These are phyloP conservation scores for Stephania japonica DNA, from an alignment of 164 flowering plant species.

Conservation along the genomic window DNA sequence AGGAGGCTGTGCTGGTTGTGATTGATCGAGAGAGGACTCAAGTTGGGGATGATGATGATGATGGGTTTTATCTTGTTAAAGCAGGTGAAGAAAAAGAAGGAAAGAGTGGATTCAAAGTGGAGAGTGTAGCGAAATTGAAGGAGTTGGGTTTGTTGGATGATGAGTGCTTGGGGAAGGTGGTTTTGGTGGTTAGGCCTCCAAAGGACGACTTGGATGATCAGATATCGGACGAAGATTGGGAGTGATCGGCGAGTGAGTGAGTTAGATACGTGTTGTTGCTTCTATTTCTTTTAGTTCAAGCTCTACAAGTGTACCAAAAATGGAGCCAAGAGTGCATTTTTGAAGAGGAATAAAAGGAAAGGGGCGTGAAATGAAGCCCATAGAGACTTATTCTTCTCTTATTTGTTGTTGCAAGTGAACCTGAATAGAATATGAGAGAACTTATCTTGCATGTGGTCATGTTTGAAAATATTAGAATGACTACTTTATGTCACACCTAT, in stretches of 20 bases:
- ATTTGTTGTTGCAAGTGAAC: background rate
- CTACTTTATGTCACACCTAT: too few species aligned
- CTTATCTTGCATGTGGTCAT: too few species aligned
- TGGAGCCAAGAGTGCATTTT: background rate
- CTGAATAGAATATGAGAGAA: too few species aligned
- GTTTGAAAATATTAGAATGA: too few species aligned
- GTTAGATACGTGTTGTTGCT: background rate
- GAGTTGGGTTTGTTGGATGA: constrained; percentile 41
- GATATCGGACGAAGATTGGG: constrained; percentile 78
- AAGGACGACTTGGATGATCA: constrained; percentile 55
- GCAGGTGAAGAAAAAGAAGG: constrained; percentile 12
- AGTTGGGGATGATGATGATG: constrained; percentile 36
- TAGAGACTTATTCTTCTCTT: background rate
- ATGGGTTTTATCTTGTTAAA: constrained; percentile 54
- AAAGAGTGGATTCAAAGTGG: constrained; percentile 47
- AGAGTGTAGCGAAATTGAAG: constrained; percentile 57
- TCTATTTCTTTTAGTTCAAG: background rate
- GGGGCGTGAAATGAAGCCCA: background rate
- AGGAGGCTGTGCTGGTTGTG: constrained; percentile 73
- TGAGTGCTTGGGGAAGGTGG: constrained; percentile 62
- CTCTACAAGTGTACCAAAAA: background rate
- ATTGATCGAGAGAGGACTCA: constrained; percentile 52
- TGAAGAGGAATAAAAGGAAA: background rate
- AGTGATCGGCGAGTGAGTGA: constrained; percentile 23
- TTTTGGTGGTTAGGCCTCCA: constrained; percentile 86